These are phyloP conservation scores for Diversispora epigaea DNA, from an alignment of 192 early-diverging fungal genomes.

Conservation along the genomic window DNA sequence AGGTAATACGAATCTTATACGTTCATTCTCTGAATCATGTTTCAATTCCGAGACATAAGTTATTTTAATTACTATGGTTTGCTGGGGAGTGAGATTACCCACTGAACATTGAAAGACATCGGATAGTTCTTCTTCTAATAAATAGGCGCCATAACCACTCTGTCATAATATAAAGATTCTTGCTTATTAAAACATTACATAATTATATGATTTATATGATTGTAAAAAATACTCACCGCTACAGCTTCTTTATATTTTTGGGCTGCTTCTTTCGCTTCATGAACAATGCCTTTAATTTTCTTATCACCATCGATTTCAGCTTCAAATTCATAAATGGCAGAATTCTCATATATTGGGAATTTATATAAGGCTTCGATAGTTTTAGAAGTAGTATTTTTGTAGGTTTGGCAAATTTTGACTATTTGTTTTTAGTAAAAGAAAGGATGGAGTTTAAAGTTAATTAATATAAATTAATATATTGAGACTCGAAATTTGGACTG, in stretches of 20 bases:
- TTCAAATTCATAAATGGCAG: slow-evolving; percentile 26
- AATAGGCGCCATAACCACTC: slow-evolving; percentile 12
- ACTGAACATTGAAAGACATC: slow-evolving; percentile 50
- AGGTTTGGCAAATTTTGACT: slow-evolving; percentile 27
- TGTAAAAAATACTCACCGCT: not conserved
- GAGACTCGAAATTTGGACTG: not conserved
- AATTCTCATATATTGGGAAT: slow-evolving; percentile 19
- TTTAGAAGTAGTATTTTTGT: slow-evolving; percentile 6
- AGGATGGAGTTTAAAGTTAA: not conserved
- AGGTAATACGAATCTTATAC: slow-evolving; percentile 50
- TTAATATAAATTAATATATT: not conserved
- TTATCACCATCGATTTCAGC: slow-evolving; percentile 16
- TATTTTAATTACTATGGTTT: slow-evolving; percentile 42
- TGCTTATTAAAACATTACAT: not conserved
- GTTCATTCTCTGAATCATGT: slow-evolving; percentile 47
- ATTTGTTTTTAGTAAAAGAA: not conserved
- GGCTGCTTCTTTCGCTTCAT: slow-evolving; percentile 16
- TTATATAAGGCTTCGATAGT: slow-evolving; percentile 18
- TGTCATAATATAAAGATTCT: not conserved
- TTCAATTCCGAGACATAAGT: slow-evolving; percentile 51
- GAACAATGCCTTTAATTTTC: slow-evolving; percentile 22
- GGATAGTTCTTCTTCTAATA: slow-evolving; percentile 17
- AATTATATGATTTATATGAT: not conserved
- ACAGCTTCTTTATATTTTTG: slow-evolving; percentile 13
- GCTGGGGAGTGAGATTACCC: slow-evolving; percentile 48